Evolutionary conservation across 306 rosid species (phyloP).

Genomic region (Cucumis cinereus): DNA sequence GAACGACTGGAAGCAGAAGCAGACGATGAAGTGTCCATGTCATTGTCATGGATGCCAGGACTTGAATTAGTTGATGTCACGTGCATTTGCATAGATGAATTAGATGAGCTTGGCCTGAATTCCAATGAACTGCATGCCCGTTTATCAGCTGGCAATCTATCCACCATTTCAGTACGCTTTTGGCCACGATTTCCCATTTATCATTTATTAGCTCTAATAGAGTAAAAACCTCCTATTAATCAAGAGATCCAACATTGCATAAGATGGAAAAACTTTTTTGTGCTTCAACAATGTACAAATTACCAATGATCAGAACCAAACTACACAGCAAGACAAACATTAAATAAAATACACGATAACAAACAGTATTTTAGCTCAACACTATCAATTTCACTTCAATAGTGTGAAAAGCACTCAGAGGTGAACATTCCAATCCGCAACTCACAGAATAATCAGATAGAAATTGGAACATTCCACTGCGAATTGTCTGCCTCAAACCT

Average conservation of each 20-base stretch:
- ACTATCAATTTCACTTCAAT: slow-evolving; percentile 1
- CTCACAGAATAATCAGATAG: background rate
- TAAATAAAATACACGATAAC: background rate
- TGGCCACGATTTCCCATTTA: slow-evolving; percentile 88
- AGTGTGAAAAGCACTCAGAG: background rate
- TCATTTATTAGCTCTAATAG: slow-evolving; percentile 13
- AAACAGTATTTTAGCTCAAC: background rate
- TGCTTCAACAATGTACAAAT: background rate
- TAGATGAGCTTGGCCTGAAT: slow-evolving; percentile 77
- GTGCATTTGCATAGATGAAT: slow-evolving; percentile 47
- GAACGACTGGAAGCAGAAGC: slow-evolving; percentile 75
- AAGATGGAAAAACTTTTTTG: background rate
- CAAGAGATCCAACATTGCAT: slow-evolving; percentile 11
- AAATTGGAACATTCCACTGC: background rate
- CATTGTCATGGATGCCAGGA: slow-evolving; percentile 52
- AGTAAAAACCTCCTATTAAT: slow-evolving; percentile 26
- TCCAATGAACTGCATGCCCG: slow-evolving; percentile 77
- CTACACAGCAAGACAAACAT: background rate
- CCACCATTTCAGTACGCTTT: slow-evolving; percentile 69
- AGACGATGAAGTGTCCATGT: slow-evolving; percentile 88
- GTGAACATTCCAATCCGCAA: background rate
- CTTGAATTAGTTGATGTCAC: slow-evolving; percentile 28
- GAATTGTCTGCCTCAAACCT: background rate
- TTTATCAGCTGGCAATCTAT: slow-evolving; percentile 87
- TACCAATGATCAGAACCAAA: background rate